phyloP scores from a whole-genome alignment of 2,329 filamentous ascomycete genomes.

The Arthrobotrys iridis region DNA sequence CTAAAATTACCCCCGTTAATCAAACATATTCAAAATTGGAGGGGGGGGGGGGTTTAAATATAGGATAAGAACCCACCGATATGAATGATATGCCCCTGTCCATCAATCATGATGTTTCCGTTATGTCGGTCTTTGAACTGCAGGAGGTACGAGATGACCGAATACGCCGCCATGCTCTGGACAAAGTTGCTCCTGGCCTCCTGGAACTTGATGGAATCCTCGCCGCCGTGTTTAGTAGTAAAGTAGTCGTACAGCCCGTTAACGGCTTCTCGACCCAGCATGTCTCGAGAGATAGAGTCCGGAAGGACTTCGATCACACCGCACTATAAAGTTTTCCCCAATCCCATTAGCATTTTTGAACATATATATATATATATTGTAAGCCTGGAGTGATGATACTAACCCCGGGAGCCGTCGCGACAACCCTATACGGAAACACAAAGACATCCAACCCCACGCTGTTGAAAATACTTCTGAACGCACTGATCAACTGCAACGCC shows the following conservation, averaged over 20 bases:
- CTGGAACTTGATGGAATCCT: constrained; percentile 94
- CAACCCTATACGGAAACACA: constrained; percentile 96
- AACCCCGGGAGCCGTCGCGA: constrained; percentile 86
- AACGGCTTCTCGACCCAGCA: constrained; percentile 96
- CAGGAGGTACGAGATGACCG: constrained; percentile 91
- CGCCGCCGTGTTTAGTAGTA: constrained; percentile 93
- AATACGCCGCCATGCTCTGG: constrained; percentile 99
- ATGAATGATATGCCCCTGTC: constrained; percentile 94
- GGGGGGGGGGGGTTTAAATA: too few species aligned
- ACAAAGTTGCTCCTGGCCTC: constrained; percentile 85
- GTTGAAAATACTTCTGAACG: constrained; percentile 97
- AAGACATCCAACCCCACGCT: constrained; percentile 93
- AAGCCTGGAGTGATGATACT: constrained; percentile 1
- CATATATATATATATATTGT: not conserved
- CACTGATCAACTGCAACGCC: constrained; percentile 95
- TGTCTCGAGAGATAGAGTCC: constrained; percentile 97
- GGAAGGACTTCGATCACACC: constrained; percentile 98
- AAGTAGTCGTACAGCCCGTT: constrained; percentile 99
- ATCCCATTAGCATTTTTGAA: not conserved
- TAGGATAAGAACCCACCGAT: constrained; percentile 66
- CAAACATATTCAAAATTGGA: not conserved
- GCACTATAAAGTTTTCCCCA: constrained; percentile 65
- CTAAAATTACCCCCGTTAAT: constrained; percentile 62
- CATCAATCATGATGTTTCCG: constrained; percentile 99
- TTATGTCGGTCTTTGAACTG: constrained; percentile 99